Base-by-base conservation (phyloP, 2,329 filamentous ascomycete species). In the Emmonsiellopsis sp. region DNA sequence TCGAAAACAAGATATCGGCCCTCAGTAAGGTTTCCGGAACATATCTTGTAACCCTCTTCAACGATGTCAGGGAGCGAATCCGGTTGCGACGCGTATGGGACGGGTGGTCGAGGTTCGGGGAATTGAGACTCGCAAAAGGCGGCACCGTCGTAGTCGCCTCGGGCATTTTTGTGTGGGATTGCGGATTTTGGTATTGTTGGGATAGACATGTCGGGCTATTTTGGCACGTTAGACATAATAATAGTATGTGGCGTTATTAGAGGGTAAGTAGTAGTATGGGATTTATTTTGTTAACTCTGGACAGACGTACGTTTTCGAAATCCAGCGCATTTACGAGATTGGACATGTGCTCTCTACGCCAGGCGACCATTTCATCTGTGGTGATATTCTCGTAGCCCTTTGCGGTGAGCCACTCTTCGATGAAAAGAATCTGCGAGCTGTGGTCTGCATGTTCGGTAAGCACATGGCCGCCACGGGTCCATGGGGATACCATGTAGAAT, bases 381-480 rank as follows among this genome's bases (percentile, higher is more conserved):
- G 61, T 63, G 42, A 75, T 64, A 33, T 70, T 66, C 11, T 59
- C 55, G 56, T 72, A 66, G 7, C 74, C 74, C 33, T 72, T 72
- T 3, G 73, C 69, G 4, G 62, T 64, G 11, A 77, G 64, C 75
- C 76, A 78, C 58, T 75, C 63, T 61, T 80, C 78, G 1, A 81
- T 60, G 57, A 81, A 80, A 42, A 77, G 63, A 32, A 80, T 76
- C 54, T 80, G 77, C 0, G 77, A 80, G 57, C 72, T 79, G 62
- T 81, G 78, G 58, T 81, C 78, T 5, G 73, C 70, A 43, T 76
- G 75, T 60, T 80, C 77, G 0, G 76, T 78, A 56, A 77, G 79
- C 2, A 81, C 76, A 21, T 76, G 72, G 7, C 74, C 75, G 9
- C 75, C 75, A 11, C 77, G 74, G 0, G 77, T 81, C 71, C 75